Conservation (phyloP, 169 alveolate genomes). For the Nephromyces sp. region DNA sequence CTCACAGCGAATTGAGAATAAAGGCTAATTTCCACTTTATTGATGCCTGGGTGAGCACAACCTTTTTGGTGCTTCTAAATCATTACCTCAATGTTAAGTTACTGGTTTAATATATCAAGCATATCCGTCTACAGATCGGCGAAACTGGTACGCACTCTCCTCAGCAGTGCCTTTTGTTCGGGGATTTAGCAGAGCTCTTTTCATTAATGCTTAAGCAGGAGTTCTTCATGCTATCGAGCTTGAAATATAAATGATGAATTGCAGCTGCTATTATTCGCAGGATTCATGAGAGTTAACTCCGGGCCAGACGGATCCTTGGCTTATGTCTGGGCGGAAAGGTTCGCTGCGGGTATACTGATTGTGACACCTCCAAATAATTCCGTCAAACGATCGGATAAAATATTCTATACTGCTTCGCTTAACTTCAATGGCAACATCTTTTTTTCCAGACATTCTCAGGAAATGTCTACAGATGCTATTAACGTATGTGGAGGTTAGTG, state of each 20-base stretch:
- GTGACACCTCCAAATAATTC: too few species aligned
- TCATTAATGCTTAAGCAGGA: too few species aligned
- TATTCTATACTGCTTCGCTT: too few species aligned
- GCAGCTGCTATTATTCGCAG: neutral
- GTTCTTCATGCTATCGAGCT: too few species aligned
- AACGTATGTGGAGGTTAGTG: slow-evolving; percentile 38
- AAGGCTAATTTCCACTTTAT: slow-evolving; percentile 55
- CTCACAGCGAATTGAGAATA: slow-evolving; percentile 46
- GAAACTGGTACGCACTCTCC: too few species aligned
- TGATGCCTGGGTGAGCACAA: slow-evolving; percentile 57
- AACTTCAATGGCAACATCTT: too few species aligned
- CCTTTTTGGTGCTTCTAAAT: too few species aligned
- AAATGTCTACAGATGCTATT: slow-evolving; percentile 31
- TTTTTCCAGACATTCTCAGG: slow-evolving; percentile 30
- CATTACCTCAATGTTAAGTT: neutral
- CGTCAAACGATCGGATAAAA: too few species aligned
- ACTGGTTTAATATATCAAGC: neutral
- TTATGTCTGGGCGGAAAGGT: slow-evolving; percentile 33
- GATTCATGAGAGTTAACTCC: slow-evolving; percentile 12
- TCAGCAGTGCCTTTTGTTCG: too few species aligned
- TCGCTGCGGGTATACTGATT: neutral
- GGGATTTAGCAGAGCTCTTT: too few species aligned
- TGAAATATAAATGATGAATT: too few species aligned
- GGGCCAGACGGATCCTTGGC: slow-evolving; percentile 28
- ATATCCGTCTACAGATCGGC: too few species aligned